These are phyloP conservation scores for Trichosporon ovoides DNA, from an alignment of 1,284 basidiomycete species.

Conservation along the genomic window DNA sequence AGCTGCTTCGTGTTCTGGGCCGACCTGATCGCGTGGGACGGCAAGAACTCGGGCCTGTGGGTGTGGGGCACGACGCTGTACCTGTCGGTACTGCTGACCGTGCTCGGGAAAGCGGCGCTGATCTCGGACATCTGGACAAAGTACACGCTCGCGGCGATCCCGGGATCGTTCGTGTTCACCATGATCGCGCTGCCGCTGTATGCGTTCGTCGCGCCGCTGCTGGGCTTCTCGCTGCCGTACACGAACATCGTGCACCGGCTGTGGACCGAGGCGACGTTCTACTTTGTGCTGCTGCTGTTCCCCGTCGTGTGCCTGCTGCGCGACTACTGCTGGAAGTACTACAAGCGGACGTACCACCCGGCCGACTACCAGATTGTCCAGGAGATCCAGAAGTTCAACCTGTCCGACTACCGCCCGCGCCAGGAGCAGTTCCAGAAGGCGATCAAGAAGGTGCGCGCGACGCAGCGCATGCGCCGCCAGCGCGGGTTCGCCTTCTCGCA, in stretches of 20 bases:
- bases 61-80: slow-evolving; percentile 97
- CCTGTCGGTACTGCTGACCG: slow-evolving; percentile 84
- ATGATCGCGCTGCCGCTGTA: slow-evolving; percentile 92
- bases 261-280: slow-evolving; percentile 82
- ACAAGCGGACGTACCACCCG: slow-evolving; percentile 83
- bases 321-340: slow-evolving; percentile 95
- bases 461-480: slow-evolving; percentile 87
- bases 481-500: slow-evolving; percentile 95
- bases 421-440: slow-evolving; percentile 99
- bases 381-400: slow-evolving; percentile 93
- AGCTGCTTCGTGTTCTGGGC: slow-evolving; percentile 88
- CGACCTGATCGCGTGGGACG: slow-evolving; percentile 72
- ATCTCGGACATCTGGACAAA: slow-evolving; percentile 99
- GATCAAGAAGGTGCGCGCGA: slow-evolving; percentile 94
- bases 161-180: slow-evolving; percentile 91
- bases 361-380: slow-evolving; percentile 94
- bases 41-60: slow-evolving; percentile 87
- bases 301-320: slow-evolving; percentile 82
- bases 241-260: slow-evolving; percentile 76
- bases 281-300: slow-evolving; percentile 81
- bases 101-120: slow-evolving; percentile 93
- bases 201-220: slow-evolving; percentile 72
- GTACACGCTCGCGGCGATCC: slow-evolving; percentile 93
- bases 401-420: slow-evolving; percentile 91
- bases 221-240: slow-evolving; percentile 89